These are phyloP conservation scores for Thelonectria olida DNA, from an alignment of 2,329 filamentous ascomycete species.

Conservation along the genomic window DNA sequence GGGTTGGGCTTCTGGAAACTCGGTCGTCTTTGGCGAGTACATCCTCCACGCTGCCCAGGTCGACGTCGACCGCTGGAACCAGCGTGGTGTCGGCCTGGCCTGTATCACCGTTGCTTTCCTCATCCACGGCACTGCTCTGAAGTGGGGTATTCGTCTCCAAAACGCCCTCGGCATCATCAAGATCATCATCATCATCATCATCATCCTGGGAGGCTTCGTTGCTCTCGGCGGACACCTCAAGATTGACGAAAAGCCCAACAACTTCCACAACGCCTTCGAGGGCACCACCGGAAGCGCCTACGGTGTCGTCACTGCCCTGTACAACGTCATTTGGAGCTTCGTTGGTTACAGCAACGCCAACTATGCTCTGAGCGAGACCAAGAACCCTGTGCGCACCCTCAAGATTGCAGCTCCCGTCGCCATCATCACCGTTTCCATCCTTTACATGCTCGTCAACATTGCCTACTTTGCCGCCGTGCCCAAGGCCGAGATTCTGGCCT, in stretches of 20 bases:
- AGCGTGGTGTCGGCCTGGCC: constrained; percentile 72
- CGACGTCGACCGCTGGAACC: constrained; percentile 72
- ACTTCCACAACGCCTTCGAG: constrained; percentile 70
- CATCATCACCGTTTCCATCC: constrained; percentile 63
- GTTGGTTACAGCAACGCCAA: constrained; percentile 76
- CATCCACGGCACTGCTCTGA: constrained; percentile 70
- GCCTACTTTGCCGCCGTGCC: constrained; percentile 71
- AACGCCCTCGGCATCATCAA: constrained; percentile 74
- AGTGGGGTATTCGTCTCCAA: constrained; percentile 74
- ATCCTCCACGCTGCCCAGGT: constrained; percentile 71
- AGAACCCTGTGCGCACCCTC: constrained; percentile 70
- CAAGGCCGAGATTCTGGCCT: constrained; percentile 61
- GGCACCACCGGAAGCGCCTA: constrained; percentile 74
- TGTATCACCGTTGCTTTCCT: constrained; percentile 72
- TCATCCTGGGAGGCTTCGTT: constrained; percentile 69
- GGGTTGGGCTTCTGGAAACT: constrained; percentile 73
- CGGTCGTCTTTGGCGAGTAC: constrained; percentile 76
- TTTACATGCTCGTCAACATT: constrained; percentile 75
- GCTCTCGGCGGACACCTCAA: constrained; percentile 69
- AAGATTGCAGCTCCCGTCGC: constrained; percentile 72
- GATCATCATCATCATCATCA: constrained; percentile 71
- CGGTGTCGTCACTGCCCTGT: constrained; percentile 73
- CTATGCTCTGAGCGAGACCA: constrained; percentile 72
- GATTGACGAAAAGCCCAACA: constrained; percentile 66
- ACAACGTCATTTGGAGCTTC: constrained; percentile 78